Percentiles rank a stretch among this genome's conserved stretches.
These are phyloP conservation scores for Trichocladium uniseriatum DNA, from an alignment of 495 filamentous ascomycete species.

Conservation along the genomic window DNA sequence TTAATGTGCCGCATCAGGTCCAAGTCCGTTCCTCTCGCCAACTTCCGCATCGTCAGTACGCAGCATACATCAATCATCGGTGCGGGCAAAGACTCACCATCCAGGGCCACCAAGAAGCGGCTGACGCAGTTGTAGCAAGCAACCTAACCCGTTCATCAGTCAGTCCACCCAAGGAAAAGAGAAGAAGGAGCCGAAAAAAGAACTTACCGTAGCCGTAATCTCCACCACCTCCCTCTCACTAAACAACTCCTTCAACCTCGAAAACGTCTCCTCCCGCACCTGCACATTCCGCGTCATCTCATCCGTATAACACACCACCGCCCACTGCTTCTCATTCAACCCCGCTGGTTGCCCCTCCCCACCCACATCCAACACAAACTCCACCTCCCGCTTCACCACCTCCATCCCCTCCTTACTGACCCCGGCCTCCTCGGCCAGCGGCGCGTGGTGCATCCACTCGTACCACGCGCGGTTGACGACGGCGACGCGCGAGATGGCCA, in stretches of 20 bases:
- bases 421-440: constrained; percentile 43
- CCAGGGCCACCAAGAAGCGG: constrained; percentile 72
- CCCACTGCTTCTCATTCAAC: constrained; percentile 51
- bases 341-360: constrained; percentile 6
- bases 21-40: constrained; percentile 40
- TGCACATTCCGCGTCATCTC: constrained; percentile 60
- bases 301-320: constrained; percentile 61
- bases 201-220: constrained; percentile 58
- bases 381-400: constrained; percentile 18
- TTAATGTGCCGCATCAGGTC: constrained; percentile 30
- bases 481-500: constrained; percentile 67
- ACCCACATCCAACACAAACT: constrained; percentile 1
- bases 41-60: constrained; percentile 24
- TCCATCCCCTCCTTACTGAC: constrained; percentile 42
- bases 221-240: constrained; percentile 64
- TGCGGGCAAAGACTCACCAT: constrained; percentile 45
- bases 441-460: constrained; percentile 71
- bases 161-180: background rate
- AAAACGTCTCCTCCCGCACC: constrained; percentile 58
- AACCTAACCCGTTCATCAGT: constrained; percentile 20
- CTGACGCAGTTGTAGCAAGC: constrained; percentile 85
- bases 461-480: constrained; percentile 64
- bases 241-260: constrained; percentile 47
- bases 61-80: background rate
- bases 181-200: background rate